phyloP scores from a whole-genome alignment of 306 rosid genomes.

The Lathyrus oleraceus region DNA sequence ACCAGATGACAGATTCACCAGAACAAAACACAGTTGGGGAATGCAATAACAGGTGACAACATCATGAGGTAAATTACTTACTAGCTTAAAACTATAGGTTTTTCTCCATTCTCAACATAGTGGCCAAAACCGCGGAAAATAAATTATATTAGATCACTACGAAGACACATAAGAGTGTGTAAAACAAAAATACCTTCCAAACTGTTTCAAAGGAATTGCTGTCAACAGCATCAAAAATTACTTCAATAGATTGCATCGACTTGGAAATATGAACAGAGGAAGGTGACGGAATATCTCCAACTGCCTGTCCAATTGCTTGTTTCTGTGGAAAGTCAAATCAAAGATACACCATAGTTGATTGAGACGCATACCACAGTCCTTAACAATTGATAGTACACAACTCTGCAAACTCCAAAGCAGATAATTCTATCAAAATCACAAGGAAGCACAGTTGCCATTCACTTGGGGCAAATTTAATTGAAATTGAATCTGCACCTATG shows the following conservation, averaged over 20 bases:
- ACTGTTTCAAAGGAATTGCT: slow-evolving; percentile 10
- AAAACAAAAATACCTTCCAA: slow-evolving; percentile 13
- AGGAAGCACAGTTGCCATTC: not conserved
- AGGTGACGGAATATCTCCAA: not conserved
- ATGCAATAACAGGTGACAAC: not conserved
- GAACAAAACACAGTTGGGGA: not conserved
- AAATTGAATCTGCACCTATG: not conserved
- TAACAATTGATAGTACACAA: too few relatives aligned
- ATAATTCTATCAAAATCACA: not conserved
- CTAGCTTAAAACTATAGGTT: not conserved
- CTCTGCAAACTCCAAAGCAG: not conserved
- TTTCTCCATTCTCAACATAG: not conserved
- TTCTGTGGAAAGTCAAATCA: slow-evolving; percentile 10
- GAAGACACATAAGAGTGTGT: not conserved
- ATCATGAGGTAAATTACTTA: not conserved
- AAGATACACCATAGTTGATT: slow-evolving; percentile 6
- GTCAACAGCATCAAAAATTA: not conserved
- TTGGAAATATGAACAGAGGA: too few relatives aligned
- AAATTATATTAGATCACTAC: slow-evolving; percentile 2
- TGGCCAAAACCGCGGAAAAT: not conserved
- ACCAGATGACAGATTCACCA: not conserved
- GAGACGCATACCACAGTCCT: too few relatives aligned
- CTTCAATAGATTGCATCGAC: slow-evolving; percentile 5
- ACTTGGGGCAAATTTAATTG: not conserved
- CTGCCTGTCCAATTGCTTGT: not conserved